Evolutionary conservation across 768 basidiomycete genomes (phyloP).

Genomic region (Astraeus odoratus): DNA sequence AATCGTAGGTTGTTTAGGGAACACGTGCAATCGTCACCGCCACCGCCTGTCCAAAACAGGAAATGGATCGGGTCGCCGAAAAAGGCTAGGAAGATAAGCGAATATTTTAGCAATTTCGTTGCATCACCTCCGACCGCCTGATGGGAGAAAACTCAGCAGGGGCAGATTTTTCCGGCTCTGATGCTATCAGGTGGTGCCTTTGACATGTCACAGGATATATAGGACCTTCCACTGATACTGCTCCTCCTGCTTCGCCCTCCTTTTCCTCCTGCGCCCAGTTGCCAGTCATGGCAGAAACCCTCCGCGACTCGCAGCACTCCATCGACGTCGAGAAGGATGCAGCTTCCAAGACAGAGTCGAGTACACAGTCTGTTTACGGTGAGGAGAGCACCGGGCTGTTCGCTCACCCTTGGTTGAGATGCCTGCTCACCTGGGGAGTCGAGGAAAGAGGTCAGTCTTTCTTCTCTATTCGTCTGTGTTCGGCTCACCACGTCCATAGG

Average conservation of each 20-base stretch:
- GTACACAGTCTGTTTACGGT: neutral
- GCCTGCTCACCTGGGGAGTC: constrained; percentile 25
- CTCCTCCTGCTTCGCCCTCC: neutral
- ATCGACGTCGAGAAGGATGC: constrained; percentile 26
- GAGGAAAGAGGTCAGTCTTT: constrained; percentile 22
- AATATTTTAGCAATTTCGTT: neutral
- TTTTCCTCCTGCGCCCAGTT: constrained; percentile 2
- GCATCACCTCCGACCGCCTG: neutral
- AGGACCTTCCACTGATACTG: neutral
- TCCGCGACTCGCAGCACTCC: constrained; percentile 15
- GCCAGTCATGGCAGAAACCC: constrained; percentile 18
- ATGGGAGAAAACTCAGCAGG: constrained; percentile 1
- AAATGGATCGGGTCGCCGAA: constrained; percentile 4
- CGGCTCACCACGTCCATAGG: constrained; percentile 24
- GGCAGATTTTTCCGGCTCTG: neutral
- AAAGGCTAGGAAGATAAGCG: constrained; percentile 3
- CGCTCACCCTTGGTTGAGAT: constrained; percentile 9
- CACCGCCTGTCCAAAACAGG: constrained; percentile 3
- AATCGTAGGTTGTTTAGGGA: too few species aligned
- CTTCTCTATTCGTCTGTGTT: neutral
- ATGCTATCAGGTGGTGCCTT: neutral
- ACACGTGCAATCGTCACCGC: neutral
- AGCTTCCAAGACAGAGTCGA: constrained; percentile 12
- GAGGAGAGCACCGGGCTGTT: neutral
- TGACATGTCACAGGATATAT: neutral